Evolutionary conservation across 2,329 filamentous ascomycete species (phyloP), one percentile per base, ranked within the genome.

Genomic region (Corniculantispora saksenae): DNA sequence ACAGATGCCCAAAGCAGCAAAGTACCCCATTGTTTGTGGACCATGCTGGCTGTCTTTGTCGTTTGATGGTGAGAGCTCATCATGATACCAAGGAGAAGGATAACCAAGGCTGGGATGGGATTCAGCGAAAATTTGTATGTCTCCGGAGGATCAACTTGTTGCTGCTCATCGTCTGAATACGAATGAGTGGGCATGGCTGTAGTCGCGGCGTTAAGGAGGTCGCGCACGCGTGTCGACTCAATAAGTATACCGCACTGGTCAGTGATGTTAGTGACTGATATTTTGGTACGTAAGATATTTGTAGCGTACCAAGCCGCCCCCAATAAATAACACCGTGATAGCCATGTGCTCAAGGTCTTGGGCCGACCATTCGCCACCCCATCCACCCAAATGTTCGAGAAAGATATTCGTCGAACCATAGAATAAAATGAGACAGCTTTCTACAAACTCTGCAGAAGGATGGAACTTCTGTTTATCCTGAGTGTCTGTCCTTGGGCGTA

Each of bases 361-460:
- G 0, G 92, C 79, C 61, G 84, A 88, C 90, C 93, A 98, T 61
- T 78, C 83, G 15, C 82, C 79, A 40, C 91, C 92, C 84, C 87
- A 89, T 59, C 85, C 86, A 62, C 89, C 88, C 29, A 98, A 83
- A 73, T 97, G 94, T 77, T 98, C 94, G 35, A 98, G 82, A 77
- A 97, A 97, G 65, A 98, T 89, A 77, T 98, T 97, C 66, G 90
- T 94, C 2, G 88, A 83, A 40, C 95, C 94, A 74, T 97, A 98
- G 35, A 92, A 82, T 80, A 93, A 97, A 69, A 98, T 97, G 69
- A 97, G 86, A 64, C 90, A 89, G 40, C 92, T 96, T 77, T 98
- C 94, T 57, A 90, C 87, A 71, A 97, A 97, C 78, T 98, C 94
- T 27, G 92, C 93, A 0, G 91, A 91, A 1, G 91, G 91, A 59